Evolutionary conservation across 2,329 filamentous ascomycete species (phyloP).

Genomic region (Fusarium sarcochroum): DNA sequence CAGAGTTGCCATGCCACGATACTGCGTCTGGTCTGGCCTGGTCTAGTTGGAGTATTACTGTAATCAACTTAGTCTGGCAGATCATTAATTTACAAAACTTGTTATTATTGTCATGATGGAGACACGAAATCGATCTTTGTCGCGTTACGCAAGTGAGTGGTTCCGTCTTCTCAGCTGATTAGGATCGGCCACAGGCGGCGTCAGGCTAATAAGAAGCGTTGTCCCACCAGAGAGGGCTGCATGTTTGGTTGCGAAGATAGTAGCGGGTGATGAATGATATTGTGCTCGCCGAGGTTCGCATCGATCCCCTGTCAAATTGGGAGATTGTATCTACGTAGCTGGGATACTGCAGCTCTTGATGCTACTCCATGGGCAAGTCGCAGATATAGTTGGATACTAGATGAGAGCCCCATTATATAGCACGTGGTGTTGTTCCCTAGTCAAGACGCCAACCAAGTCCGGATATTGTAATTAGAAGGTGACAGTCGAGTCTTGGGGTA

Average conservation of each 20-base stretch:
- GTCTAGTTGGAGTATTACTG: neutral
- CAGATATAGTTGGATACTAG: constrained; percentile 20
- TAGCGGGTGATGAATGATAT: neutral
- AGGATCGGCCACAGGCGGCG: constrained; percentile 28
- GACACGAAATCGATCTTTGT: constrained; percentile 5
- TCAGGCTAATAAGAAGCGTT: constrained; percentile 13
- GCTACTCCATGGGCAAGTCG: constrained; percentile 6
- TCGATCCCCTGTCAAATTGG: constrained; percentile 1
- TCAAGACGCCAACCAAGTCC: constrained; percentile 25
- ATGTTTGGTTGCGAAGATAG: neutral
- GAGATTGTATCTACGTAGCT: neutral
- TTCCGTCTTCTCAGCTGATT: constrained; percentile 30
- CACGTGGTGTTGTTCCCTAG: constrained; percentile 29
- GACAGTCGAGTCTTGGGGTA: constrained; percentile 9
- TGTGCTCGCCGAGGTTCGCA: constrained; percentile 20
- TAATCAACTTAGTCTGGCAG: constrained; percentile 17
- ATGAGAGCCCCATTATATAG: constrained; percentile 15
- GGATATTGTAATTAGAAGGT: constrained; percentile 28
- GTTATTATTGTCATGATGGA: constrained; percentile 9
- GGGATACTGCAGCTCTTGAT: constrained; percentile 12
- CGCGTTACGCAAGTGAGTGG: constrained; percentile 3
- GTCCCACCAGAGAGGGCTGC: constrained; percentile 17
- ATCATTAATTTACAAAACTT: constrained; percentile 29
- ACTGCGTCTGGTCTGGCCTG: constrained; percentile 17
- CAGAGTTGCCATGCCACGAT: constrained; percentile 25